These are phyloP conservation scores for Hura crepitans DNA, from an alignment of 441 rosid genomes.

Conservation along the genomic window DNA sequence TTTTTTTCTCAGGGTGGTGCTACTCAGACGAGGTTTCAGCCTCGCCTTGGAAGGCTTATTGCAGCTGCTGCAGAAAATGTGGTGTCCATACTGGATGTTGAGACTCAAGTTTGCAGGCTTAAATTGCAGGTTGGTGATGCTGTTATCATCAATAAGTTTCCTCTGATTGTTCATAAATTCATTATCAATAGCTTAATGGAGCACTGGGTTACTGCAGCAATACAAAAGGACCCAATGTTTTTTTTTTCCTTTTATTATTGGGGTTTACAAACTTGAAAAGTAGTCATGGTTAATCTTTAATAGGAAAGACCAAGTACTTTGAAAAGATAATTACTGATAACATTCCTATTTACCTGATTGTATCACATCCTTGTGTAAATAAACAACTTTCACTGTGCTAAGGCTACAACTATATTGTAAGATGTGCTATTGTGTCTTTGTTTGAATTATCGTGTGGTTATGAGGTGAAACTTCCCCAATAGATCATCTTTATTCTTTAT, in stretches of 20 bases:
- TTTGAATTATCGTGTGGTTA: background rate
- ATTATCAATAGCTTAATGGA: background rate
- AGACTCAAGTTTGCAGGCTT: slow-evolving; percentile 43
- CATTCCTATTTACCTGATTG: background rate
- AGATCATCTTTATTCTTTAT: background rate
- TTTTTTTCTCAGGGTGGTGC: slow-evolving; percentile 44
- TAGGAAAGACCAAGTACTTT: background rate
- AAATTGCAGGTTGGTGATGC: slow-evolving; percentile 51
- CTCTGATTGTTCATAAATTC: background rate
- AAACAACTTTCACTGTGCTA: background rate
- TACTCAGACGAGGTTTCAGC: slow-evolving; percentile 56
- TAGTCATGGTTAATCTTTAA: too few relatives aligned
- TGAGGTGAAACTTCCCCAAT: background rate
- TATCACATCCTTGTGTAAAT: background rate
- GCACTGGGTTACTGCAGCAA: background rate
- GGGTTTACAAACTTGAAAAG: background rate
- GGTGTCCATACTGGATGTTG: slow-evolving; percentile 57
- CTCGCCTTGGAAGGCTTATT: slow-evolving; percentile 52
- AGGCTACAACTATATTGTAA: background rate
- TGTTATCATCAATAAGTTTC: background rate
- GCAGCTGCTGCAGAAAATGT: slow-evolving; percentile 54
- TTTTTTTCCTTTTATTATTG: background rate
- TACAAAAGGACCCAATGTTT: background rate
- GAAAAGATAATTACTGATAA: background rate
- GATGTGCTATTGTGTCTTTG: background rate